phyloP scores from a whole-genome alignment of 169 alveolate species.

The Eimeria necatrix region DNA sequence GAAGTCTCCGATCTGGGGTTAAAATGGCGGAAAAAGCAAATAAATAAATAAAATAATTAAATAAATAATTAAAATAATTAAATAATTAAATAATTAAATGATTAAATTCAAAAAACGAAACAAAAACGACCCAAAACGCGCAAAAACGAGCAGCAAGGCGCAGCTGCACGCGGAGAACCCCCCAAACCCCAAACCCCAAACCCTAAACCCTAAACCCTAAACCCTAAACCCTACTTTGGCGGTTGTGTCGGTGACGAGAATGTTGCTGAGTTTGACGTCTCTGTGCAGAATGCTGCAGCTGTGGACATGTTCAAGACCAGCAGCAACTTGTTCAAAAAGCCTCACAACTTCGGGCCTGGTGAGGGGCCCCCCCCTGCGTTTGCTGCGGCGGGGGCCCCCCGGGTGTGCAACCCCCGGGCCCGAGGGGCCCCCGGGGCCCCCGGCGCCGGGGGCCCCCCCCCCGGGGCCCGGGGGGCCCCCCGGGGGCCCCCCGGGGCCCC shows the following conservation, averaged over 20 bases:
- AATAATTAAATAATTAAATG: too few relatives aligned
- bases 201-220: neutral
- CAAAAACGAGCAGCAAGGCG: neutral
- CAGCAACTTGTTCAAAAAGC: slow-evolving; percentile 30
- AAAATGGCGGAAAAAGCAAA: too few relatives aligned
- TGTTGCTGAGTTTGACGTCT: slow-evolving; percentile 68
- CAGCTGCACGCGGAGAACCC: neutral
- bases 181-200: too few relatives aligned
- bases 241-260: slow-evolving; percentile 34
- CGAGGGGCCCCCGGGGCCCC: neutral
- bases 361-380: slow-evolving; percentile 13
- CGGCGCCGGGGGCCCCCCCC: neutral
- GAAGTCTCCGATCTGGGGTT: slow-evolving; percentile 47
- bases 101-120: too few relatives aligned
- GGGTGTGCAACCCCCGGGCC: neutral
- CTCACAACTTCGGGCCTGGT: slow-evolving; percentile 46
- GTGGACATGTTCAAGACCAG: slow-evolving; percentile 49
- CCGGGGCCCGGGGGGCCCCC: too few relatives aligned
- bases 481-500: too few relatives aligned
- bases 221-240: too few relatives aligned
- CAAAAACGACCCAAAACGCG: neutral
- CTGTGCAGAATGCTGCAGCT: slow-evolving; percentile 36
- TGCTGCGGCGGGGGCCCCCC: neutral
- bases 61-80: neutral
- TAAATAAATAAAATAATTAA: neutral